These are phyloP conservation scores for Erodium trifolium DNA, from an alignment of 441 rosid species.

Conservation along the genomic window DNA sequence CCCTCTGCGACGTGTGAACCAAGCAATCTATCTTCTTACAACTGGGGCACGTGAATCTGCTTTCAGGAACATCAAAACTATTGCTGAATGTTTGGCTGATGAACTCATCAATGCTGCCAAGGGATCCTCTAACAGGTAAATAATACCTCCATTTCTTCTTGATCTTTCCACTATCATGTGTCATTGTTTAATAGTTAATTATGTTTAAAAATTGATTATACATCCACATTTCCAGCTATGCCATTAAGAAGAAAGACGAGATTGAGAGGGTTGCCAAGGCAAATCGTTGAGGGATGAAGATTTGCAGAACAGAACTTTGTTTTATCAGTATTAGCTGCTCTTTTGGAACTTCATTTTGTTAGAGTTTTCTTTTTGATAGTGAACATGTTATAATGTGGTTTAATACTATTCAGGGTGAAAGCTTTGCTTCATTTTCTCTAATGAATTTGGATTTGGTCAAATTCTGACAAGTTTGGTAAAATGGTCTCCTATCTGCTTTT, in stretches of 20 bases:
- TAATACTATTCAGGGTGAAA: background rate
- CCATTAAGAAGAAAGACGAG: constrained; percentile 84
- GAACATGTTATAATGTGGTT: background rate
- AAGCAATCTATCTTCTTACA: constrained; percentile 65
- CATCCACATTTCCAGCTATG: constrained; percentile 38
- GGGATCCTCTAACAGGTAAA: constrained; percentile 85
- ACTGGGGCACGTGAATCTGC: constrained; percentile 90
- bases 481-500: too few species aligned
- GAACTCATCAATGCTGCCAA: constrained; percentile 88
- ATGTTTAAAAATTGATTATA: background rate
- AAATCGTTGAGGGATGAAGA: constrained; percentile 44
- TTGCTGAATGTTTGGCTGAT: constrained; percentile 82
- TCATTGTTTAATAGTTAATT: background rate
- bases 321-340: background rate
- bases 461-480: too few species aligned
- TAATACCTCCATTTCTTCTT: background rate
- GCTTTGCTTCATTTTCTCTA: too few species aligned
- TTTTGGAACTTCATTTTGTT: background rate
- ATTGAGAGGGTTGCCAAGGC: constrained; percentile 92
- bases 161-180: background rate
- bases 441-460: too few species aligned
- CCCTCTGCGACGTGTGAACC: constrained; percentile 69
- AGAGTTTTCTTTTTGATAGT: background rate
- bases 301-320: background rate
- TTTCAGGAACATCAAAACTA: constrained; percentile 72